Conservation (phyloP, 1,139 yeast species). For the Lodderomyces oxycetoniae region DNA sequence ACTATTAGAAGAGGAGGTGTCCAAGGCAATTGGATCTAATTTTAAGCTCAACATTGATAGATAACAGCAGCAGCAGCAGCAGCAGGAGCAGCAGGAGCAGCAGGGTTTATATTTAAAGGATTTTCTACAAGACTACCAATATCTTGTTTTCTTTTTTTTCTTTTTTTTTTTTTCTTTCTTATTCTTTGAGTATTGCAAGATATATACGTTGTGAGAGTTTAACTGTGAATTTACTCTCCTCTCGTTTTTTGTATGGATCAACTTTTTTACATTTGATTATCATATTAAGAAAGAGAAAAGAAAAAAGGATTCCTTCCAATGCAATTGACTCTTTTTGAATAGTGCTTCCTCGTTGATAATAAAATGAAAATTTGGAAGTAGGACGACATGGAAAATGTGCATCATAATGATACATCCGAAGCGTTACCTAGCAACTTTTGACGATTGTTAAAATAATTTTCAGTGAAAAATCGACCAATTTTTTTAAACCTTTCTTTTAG, state of each 20-base stretch:
- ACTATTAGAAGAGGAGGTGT: constrained; percentile 45
- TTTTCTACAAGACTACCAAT: neutral
- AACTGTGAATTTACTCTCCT: no score
- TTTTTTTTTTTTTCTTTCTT: no score
- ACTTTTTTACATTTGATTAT: neutral
- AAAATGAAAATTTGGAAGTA: no score
- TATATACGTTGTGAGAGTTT: no score
- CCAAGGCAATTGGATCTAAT: constrained; percentile 31
- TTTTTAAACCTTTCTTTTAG: no score
- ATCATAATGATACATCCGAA: no score
- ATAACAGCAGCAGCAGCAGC: neutral
- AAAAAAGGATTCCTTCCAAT: neutral
- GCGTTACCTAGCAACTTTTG: no score
- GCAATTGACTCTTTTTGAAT: neutral
- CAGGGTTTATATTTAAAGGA: neutral
- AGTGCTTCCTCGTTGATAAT: no score
- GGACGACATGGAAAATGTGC: no score
- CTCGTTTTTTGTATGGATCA: neutral
- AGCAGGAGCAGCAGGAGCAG: neutral
- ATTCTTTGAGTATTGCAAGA: no score
- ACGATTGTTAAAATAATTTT: no score
- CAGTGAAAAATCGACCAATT: no score
- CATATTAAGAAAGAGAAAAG: neutral
- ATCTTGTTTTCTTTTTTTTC: neutral
- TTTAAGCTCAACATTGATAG: constrained; percentile 20